Evolutionary conservation across 306 rosid genomes (phyloP), one percentile per base, ranked within the genome.

Genomic region (Fragaria iinumae): DNA sequence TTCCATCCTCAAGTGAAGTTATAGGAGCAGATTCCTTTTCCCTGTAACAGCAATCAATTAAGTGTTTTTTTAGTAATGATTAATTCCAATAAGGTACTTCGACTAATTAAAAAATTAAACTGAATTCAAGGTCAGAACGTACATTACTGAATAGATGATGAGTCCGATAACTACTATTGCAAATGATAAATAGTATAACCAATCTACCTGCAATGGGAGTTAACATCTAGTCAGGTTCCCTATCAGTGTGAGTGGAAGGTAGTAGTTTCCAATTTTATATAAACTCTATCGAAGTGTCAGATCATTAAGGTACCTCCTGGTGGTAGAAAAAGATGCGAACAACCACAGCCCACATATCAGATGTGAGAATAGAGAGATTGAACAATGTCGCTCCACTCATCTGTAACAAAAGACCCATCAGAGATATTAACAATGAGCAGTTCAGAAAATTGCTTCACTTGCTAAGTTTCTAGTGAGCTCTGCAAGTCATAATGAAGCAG

Each of bases 131-230:
- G 67, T 49, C 3, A 48, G 75, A 27, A 67, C 91, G 18, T 87
- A 87, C 96, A 76, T 76, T 71, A 74, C n/a, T 57, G 90, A 88
- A 80, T 90, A 88, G 53, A 88, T 66, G 52, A 87, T 20, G 62
- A 90, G 87, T 1, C 96, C 93, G 44, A 87, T 50, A 23, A 77
- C 86, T 11, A 84, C 88, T 39, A 79, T 1, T 16, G 81, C 74
- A 36, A 88, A 90, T 12, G 96, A 77, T 2, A 90, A 6, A 66
- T 76, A 88, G 87, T 88, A 90, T 69, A 90, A 68, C 96, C 92
- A 88, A 53, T 84, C 91, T 25, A 90, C 96, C 93, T 87, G 85
- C 43, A 71, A 45, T 78, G 0, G 52, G 48, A 67, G n/a, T 71
- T 0, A 38, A 71, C 32, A 74, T 36, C 52, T 13, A 57, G 74